phyloP scores from a whole-genome alignment of 352 stramenopile species.

The Peronospora farinosa region DNA sequence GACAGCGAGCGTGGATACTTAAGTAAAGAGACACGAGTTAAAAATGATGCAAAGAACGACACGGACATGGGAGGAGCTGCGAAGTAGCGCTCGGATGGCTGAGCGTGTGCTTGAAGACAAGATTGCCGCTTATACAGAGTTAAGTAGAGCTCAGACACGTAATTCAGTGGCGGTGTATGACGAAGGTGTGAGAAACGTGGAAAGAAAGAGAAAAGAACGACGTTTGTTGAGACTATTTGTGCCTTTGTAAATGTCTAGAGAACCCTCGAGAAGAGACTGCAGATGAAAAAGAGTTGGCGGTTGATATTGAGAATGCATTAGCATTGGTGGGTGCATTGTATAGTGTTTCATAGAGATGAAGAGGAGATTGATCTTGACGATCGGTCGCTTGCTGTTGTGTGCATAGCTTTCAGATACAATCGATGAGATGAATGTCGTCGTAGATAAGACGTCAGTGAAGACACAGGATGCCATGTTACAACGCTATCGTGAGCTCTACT shows the following conservation, averaged over 20 bases:
- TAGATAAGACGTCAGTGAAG: conserved; percentile 65
- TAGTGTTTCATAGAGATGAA: background rate
- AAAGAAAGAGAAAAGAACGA: background rate
- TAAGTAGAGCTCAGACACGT: conserved; percentile 47
- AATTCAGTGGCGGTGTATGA: conserved; percentile 33
- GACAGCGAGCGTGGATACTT: background rate
- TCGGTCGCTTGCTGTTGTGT: conserved; percentile 1
- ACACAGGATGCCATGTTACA: conserved; percentile 87
- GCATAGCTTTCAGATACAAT: conserved; percentile 75
- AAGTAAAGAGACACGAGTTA: background rate
- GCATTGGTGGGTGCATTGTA: conserved; percentile 34
- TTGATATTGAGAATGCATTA: conserved; percentile 76
- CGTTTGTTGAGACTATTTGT: background rate
- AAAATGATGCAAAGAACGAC: conserved; percentile 57
- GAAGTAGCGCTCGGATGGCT: conserved; percentile 53
- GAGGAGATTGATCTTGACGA: background rate
- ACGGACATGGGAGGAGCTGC: conserved; percentile 74
- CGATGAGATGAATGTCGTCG: conserved; percentile 76
- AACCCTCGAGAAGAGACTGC: conserved; percentile 52
- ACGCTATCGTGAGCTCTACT: conserved; percentile 93
- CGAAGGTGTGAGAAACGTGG: conserved; percentile 36
- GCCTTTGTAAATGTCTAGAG: conserved; percentile 32
- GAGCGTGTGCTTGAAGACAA: conserved; percentile 81
- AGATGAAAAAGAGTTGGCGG: conserved; percentile 54
- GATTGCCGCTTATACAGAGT: conserved; percentile 56